Percentiles rank a stretch among this genome's conserved stretches.
phyloP scores from a whole-genome alignment of 2,329 filamentous ascomycete species.

The Botrytis sinoallii region DNA sequence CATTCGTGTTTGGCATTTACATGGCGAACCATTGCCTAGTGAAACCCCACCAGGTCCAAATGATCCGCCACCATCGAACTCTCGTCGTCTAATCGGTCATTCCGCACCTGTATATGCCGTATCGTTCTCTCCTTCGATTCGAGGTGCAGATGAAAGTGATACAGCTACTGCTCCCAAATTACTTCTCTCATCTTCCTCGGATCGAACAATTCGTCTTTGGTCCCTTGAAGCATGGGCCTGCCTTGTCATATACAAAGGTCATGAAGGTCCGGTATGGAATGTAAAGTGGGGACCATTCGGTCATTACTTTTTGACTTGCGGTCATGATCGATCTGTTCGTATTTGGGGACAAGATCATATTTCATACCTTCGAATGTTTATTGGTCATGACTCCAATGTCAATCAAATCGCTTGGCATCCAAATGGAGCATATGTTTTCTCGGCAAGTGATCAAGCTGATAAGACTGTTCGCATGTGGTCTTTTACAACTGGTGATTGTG shows the following conservation, averaged over 20 bases:
- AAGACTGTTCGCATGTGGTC: constrained; percentile 98
- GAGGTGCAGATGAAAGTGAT: constrained; percentile 31
- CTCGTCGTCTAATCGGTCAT: constrained; percentile 78
- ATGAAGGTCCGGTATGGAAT: constrained; percentile 85
- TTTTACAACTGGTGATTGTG: constrained; percentile 79
- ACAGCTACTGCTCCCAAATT: constrained; percentile 63
- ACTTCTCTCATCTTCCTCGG: constrained; percentile 81
- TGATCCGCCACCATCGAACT: constrained; percentile 66
- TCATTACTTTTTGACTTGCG: constrained; percentile 88
- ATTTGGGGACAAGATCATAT: constrained; percentile 93
- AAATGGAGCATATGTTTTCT: constrained; percentile 91
- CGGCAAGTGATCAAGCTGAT: constrained; percentile 78
- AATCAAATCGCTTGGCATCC: constrained; percentile 91
- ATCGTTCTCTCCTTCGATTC: constrained; percentile 64
- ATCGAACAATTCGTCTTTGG: constrained; percentile 89
- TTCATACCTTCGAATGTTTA: constrained; percentile 80
- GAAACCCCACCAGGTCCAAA: constrained; percentile 58
- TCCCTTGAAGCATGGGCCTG: constrained; percentile 90
- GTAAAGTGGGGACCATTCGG: constrained; percentile 88
- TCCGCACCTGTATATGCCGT: constrained; percentile 85
- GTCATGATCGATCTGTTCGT: constrained; percentile 85
- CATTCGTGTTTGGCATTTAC: constrained; percentile 89
- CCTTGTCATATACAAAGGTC: constrained; percentile 89
- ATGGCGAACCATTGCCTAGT: constrained; percentile 76
- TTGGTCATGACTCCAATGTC: constrained; percentile 91